These are phyloP conservation scores for Hysterium pulicare DNA, from an alignment of 2,329 filamentous ascomycete species.

Conservation along the genomic window DNA sequence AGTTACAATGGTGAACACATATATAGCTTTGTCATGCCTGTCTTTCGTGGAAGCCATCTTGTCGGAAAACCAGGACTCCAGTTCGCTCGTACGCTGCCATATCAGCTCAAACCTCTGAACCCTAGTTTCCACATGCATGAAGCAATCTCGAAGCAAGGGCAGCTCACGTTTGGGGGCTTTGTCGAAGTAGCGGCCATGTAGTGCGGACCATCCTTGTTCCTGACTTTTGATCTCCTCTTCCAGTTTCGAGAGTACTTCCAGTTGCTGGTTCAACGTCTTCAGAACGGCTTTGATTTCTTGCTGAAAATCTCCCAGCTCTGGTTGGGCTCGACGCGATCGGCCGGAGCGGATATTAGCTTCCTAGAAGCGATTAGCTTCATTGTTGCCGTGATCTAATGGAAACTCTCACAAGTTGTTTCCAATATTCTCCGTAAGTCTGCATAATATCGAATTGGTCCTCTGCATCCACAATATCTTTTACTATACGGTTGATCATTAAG, in stretches of 20 bases:
- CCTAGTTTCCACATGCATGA: not conserved
- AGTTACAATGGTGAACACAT: conserved; percentile 11
- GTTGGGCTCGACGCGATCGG: not conserved
- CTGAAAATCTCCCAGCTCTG: not conserved
- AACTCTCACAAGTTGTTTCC: not conserved
- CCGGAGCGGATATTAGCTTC: not conserved
- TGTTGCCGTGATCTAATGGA: not conserved
- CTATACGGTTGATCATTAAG: not conserved
- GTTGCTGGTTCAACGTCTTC: not conserved
- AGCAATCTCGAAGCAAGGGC: not conserved
- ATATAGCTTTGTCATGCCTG: conserved; percentile 4
- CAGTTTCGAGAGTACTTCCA: not conserved
- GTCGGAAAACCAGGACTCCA: not conserved
- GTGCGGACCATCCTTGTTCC: not conserved
- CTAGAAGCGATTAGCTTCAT: too few species aligned
- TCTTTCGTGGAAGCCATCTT: conserved; percentile 1
- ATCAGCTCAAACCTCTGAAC: not conserved
- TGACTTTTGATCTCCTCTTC: not conserved
- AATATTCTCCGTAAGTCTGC: not conserved
- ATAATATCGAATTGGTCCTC: not conserved
- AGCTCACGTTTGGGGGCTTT: not conserved
- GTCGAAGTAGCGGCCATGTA: too few species aligned
- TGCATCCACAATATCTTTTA: not conserved
- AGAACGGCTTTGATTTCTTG: conserved; percentile 1
- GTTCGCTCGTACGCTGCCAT: not conserved